These are phyloP conservation scores for Ramicandelaber brevisporus DNA, from an alignment of 192 early-diverging fungal genomes.

Conservation along the genomic window DNA sequence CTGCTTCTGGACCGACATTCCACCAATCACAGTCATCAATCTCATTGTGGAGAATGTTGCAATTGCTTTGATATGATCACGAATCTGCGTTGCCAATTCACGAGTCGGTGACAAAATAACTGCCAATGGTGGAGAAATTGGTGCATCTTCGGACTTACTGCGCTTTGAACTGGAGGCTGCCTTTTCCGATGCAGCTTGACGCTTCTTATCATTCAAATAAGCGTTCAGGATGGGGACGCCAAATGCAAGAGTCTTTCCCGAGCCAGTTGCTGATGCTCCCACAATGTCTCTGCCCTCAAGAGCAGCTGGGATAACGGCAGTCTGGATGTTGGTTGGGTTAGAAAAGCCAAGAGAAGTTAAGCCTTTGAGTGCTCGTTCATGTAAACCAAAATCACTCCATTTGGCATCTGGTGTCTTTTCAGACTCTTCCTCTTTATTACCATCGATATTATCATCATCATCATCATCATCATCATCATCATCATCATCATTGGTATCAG, in stretches of 20 bases:
- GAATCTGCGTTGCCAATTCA: slow-evolving; percentile 87
- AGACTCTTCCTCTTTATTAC: slow-evolving; percentile 4
- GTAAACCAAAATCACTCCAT: slow-evolving; percentile 40
- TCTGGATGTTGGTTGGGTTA: slow-evolving; percentile 73
- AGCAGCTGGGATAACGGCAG: slow-evolving; percentile 36
- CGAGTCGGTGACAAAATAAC: slow-evolving; percentile 80
- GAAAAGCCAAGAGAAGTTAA: slow-evolving; percentile 45
- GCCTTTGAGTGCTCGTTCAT: slow-evolving; percentile 26
- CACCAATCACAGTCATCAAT: slow-evolving; percentile 66
- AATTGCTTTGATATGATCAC: slow-evolving; percentile 44
- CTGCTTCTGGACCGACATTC: slow-evolving; percentile 86
- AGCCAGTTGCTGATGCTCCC: slow-evolving; percentile 85
- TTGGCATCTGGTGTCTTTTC: slow-evolving; percentile 15
- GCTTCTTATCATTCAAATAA: slow-evolving; percentile 22
- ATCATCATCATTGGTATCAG: slow-evolving; percentile 4
- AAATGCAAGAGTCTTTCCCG: slow-evolving; percentile 88
- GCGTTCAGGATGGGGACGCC: slow-evolving; percentile 75
- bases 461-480: slow-evolving; percentile 1
- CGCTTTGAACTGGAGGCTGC: slow-evolving; percentile 1
- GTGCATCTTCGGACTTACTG: slow-evolving; percentile 6
- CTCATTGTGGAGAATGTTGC: slow-evolving; percentile 16
- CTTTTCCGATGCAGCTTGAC: no score
- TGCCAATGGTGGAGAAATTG: slow-evolving; percentile 14
- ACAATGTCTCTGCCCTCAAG: slow-evolving; percentile 62
- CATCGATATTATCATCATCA: slow-evolving; percentile 4